phyloP scores from a whole-genome alignment of 163 green algal species.

The Chlamydomonas reinhardtii region DNA sequence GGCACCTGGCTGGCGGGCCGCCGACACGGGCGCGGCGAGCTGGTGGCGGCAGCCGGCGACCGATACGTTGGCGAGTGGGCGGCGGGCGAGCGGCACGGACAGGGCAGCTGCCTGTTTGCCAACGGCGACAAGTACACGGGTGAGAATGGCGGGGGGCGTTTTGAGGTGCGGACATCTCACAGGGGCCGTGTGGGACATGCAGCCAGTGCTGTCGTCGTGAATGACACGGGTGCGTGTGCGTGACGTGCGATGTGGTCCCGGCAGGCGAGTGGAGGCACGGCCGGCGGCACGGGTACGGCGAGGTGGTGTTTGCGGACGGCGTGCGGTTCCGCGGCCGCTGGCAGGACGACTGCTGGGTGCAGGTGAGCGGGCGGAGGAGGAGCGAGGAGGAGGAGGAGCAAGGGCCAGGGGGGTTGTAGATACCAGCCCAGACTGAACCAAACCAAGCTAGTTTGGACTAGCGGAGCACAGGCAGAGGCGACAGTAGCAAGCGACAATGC shows the following conservation, averaged over 20 bases:
- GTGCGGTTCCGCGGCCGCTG: constrained; percentile 51
- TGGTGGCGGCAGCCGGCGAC: constrained; percentile 27
- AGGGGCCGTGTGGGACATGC: too few relatives aligned
- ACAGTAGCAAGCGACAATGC: too few relatives aligned
- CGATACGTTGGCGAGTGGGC: constrained; percentile 44
- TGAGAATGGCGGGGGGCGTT: not conserved
- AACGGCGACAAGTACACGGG: constrained; percentile 47
- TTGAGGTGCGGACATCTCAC: too few relatives aligned
- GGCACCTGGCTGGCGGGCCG: constrained; percentile 18
- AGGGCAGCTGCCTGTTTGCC: constrained; percentile 40
- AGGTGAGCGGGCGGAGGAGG: constrained; percentile 3
- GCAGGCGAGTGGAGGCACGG: constrained; percentile 48
- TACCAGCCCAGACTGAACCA: too few relatives aligned
- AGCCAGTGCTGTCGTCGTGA: too few relatives aligned
- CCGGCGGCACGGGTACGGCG: constrained; percentile 51
- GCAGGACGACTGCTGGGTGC: constrained; percentile 58
- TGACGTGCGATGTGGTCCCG: too few relatives aligned
- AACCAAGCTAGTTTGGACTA: too few relatives aligned
- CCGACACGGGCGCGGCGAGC: constrained; percentile 27
- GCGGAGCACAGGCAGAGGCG: too few relatives aligned
- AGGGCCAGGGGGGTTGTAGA: too few relatives aligned
- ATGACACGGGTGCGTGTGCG: too few relatives aligned
- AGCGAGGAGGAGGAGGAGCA: not conserved
- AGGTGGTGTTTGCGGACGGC: constrained; percentile 49
- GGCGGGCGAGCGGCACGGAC: constrained; percentile 32